Conservation (phyloP, 2,329 filamentous ascomycete species). For the Fusarium sp. region DNA sequence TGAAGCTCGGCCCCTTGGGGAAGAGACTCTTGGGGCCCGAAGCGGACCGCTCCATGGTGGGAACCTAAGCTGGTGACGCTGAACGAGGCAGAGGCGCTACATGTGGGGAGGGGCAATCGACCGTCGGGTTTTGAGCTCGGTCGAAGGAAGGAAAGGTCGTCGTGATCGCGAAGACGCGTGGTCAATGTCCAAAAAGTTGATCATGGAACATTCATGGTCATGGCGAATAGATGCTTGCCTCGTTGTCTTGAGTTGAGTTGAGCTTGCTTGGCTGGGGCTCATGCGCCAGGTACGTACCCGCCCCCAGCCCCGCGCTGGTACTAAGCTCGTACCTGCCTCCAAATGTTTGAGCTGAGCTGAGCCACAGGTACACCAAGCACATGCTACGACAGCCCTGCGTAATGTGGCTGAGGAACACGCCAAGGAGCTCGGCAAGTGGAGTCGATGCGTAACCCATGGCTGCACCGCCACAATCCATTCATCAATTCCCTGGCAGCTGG, state of each 20-base stretch:
- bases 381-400: constrained; percentile 11
- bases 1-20: constrained; percentile 84
- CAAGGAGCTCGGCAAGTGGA: constrained; percentile 36
- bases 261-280: constrained; percentile 18
- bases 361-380: constrained; percentile 41
- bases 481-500: constrained; percentile 22
- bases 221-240: constrained; percentile 2
- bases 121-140: neutral
- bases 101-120: constrained; percentile 43
- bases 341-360: constrained; percentile 23
- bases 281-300: constrained; percentile 20
- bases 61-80: constrained; percentile 31
- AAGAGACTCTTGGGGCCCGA: constrained; percentile 75
- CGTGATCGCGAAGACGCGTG: constrained; percentile 19
- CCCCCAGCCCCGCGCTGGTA: constrained; percentile 25
- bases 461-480: constrained; percentile 39
- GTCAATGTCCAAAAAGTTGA: constrained; percentile 26
- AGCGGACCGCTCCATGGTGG: constrained; percentile 58
- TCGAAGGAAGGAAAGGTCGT: constrained; percentile 10
- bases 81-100: constrained; percentile 42
- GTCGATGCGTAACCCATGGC: constrained; percentile 40
- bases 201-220: constrained; percentile 34
- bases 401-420: constrained; percentile 1
- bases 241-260: constrained; percentile 5
- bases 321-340: constrained; percentile 2